Base-by-base conservation (phyloP, 257 asterid genomes). In the Euphrasia confusa region DNA sequence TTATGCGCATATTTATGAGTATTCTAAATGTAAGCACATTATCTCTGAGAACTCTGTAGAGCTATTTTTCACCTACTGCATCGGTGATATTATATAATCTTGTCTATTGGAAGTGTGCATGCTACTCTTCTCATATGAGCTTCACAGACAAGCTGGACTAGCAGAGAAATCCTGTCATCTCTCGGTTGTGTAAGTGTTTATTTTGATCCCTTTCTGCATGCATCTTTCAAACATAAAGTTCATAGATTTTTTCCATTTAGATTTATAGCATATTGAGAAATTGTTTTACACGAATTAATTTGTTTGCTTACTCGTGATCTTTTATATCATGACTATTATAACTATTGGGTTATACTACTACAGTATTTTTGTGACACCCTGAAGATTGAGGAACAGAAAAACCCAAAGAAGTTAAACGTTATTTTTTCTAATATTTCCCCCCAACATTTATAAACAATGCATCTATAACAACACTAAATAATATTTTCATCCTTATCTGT, bases 41-140 rank as follows among this genome's bases (percentile, higher is more conserved):
- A 64, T 73, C 54, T 68, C 62, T 1, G 14, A 49, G 58, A 48
- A 50, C 4, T 37, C 7, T 4, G 8, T 21, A 21, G 14, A 68
- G 58, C 49, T 58, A 54, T 47, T 17, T 5, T 58, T 60, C 40
- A 40, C 45, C 63, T 58, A 39, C 9, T 70, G 28, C 10, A 37
- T 68, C 66, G 54, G 65, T 77, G 70, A 68, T 6, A 45, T 45
- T 24, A 55, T 71, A 63, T 64, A 61, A 24, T 10, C 9, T n/a
- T 60, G 45, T 63, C 54, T 53, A 12, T 67, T 70, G 71, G 73
- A 82, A 92, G 98, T 92, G 15, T 86, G 87, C 72, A 30, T 92
- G 58, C 72, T 92, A 55, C 89, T 84, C 58, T 92, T 88, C 74
- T 64, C 98, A 5, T 89, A 88, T 59, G 98, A 92, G 83, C 95